phyloP scores from a whole-genome alignment of 2,329 filamentous ascomycete genomes.

The Shiraia bambusicola region DNA sequence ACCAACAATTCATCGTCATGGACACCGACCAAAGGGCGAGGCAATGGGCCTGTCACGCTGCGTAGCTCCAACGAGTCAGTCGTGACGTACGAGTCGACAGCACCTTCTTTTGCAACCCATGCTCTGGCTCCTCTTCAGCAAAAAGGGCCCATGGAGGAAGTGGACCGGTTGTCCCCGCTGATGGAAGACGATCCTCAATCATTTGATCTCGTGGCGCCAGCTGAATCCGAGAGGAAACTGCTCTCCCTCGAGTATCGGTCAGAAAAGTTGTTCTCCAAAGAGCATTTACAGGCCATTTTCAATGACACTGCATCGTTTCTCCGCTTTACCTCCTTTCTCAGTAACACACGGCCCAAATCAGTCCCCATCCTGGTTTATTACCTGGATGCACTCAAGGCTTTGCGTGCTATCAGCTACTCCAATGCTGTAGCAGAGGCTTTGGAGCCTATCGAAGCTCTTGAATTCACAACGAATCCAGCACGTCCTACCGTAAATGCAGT shows the following conservation, averaged over 20 bases:
- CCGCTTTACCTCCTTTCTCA: slow-evolving; percentile 68
- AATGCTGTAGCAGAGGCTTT: slow-evolving; percentile 67
- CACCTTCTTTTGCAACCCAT: slow-evolving; percentile 36
- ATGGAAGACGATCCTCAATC: slow-evolving; percentile 56
- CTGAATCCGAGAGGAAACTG: slow-evolving; percentile 26
- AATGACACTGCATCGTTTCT: slow-evolving; percentile 62
- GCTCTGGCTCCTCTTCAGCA: slow-evolving; percentile 48
- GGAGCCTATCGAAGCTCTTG: slow-evolving; percentile 56
- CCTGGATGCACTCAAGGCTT: slow-evolving; percentile 68
- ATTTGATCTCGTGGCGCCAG: slow-evolving; percentile 54
- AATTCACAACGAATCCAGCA: slow-evolving; percentile 56
- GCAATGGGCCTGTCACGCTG: slow-evolving; percentile 25
- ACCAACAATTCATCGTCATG: slow-evolving; percentile 6
- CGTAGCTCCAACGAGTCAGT: slow-evolving; percentile 41
- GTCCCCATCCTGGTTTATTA: slow-evolving; percentile 70
- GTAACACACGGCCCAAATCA: slow-evolving; percentile 60
- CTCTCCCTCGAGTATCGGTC: slow-evolving; percentile 66
- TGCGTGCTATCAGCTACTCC: slow-evolving; percentile 69
- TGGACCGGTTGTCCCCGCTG: slow-evolving; percentile 49
- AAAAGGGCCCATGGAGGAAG: slow-evolving; percentile 45
- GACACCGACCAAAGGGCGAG: slow-evolving; percentile 13
- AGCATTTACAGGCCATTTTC: slow-evolving; percentile 68
- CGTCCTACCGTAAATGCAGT: slow-evolving; percentile 58
- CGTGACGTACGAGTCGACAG: slow-evolving; percentile 37
- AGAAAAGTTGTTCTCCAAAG: slow-evolving; percentile 64